These are phyloP conservation scores for Ophioceras dolichostomum DNA, from an alignment of 2,329 filamentous ascomycete genomes.

Conservation along the genomic window DNA sequence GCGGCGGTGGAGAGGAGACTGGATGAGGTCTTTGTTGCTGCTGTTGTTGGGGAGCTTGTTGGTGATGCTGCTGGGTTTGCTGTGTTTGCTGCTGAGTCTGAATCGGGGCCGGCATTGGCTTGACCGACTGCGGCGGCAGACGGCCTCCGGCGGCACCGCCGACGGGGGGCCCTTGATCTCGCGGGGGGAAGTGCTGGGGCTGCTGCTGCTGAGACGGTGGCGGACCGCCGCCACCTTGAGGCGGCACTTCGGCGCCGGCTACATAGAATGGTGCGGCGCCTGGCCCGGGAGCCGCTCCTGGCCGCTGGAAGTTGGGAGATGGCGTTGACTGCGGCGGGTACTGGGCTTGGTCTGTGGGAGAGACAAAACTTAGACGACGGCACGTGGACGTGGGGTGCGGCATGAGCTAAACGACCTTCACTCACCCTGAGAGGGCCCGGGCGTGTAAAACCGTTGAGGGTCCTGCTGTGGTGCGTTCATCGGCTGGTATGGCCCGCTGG, in stretches of 20 bases:
- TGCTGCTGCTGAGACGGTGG: slow-evolving; percentile 15
- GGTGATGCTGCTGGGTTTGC: slow-evolving; percentile 28
- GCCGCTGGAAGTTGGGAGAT: slow-evolving; percentile 42
- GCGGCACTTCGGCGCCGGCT: slow-evolving; percentile 42
- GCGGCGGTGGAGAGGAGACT: no score
- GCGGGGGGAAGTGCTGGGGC: slow-evolving; percentile 32
- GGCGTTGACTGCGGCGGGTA: slow-evolving; percentile 36
- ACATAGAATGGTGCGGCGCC: slow-evolving; percentile 49
- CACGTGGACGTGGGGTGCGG: no score
- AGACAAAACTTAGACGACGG: no score
- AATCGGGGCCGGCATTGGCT: slow-evolving; percentile 33
- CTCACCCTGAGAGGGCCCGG: slow-evolving; percentile 36
- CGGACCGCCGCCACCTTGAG: slow-evolving; percentile 19
- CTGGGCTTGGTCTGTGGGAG: slow-evolving; percentile 31
- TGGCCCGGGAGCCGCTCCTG: slow-evolving; percentile 39
- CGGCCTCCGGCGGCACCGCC: no score
- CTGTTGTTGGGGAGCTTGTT: slow-evolving; percentile 15
- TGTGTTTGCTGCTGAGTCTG: slow-evolving; percentile 26
- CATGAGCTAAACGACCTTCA: slow-evolving; percentile 8
- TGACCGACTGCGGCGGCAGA: no score
- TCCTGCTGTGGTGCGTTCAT: no score
- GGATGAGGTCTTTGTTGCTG: no score
- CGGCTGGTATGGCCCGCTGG: slow-evolving; percentile 31
- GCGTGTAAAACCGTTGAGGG: slow-evolving; percentile 49
- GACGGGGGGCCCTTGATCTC: slow-evolving; percentile 37